Conservation (phyloP, 495 filamentous ascomycete genomes). For the Penicillium salamii region DNA sequence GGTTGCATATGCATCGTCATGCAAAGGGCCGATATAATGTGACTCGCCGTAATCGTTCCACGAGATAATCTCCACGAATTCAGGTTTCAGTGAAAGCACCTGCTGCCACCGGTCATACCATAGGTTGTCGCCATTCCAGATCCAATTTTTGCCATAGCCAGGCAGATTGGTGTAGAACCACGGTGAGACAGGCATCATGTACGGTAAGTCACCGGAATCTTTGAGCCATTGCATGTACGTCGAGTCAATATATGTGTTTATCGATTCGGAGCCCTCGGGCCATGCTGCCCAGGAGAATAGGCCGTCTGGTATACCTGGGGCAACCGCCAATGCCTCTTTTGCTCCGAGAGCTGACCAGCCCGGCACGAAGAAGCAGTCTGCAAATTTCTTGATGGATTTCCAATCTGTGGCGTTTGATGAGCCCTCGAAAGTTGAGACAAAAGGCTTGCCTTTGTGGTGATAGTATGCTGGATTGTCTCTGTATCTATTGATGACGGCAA, state of each 20-base stretch:
- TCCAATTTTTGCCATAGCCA: slow-evolving; percentile 70
- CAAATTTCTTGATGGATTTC: slow-evolving; percentile 50
- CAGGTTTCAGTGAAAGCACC: slow-evolving; percentile 58
- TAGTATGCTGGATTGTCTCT: slow-evolving; percentile 51
- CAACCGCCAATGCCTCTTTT: slow-evolving; percentile 38
- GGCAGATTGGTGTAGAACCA: slow-evolving; percentile 76
- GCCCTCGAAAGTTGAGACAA: slow-evolving; percentile 76
- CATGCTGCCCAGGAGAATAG: slow-evolving; percentile 73
- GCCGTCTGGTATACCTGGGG: slow-evolving; percentile 53
- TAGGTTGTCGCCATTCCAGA: slow-evolving; percentile 65
- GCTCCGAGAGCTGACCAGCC: slow-evolving; percentile 62
- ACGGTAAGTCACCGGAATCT: slow-evolving; percentile 52
- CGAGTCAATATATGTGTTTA: slow-evolving; percentile 51
- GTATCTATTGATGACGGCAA: slow-evolving; percentile 56
- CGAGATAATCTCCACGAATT: slow-evolving; percentile 55
- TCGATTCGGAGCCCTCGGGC: slow-evolving; percentile 58
- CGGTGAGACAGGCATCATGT: slow-evolving; percentile 78
- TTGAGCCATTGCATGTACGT: slow-evolving; percentile 48
- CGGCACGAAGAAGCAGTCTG: slow-evolving; percentile 56
- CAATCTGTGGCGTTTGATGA: slow-evolving; percentile 54
- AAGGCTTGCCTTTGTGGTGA: slow-evolving; percentile 51
- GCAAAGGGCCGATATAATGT: slow-evolving; percentile 66
- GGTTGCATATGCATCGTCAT: slow-evolving; percentile 22
- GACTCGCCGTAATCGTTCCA: slow-evolving; percentile 81
- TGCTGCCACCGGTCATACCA: slow-evolving; percentile 77